Evolutionary conservation across 169 alveolate species (phyloP).

Genomic region (Perkinsus marinus): DNA sequence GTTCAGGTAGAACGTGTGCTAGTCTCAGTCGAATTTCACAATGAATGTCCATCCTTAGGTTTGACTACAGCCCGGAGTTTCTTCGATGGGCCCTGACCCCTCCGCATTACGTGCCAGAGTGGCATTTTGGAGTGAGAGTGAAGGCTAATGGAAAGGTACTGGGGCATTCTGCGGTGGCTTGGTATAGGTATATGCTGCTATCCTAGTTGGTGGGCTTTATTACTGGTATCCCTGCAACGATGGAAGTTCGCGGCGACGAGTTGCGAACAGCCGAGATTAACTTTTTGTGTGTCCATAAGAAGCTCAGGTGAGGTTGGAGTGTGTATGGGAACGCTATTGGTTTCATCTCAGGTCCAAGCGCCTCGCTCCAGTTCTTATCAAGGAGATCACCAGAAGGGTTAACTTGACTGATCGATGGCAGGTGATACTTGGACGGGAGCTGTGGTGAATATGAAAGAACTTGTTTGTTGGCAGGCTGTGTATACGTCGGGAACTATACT

Average conservation of each 20-base stretch:
- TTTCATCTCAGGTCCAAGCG: neutral
- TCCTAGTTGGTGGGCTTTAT: constrained; percentile 27
- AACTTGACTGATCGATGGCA: constrained; percentile 85
- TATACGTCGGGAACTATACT: constrained; percentile 83
- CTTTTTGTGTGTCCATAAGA: constrained; percentile 93
- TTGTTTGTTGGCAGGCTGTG: neutral
- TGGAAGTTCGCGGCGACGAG: constrained; percentile 47
- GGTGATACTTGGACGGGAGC: constrained; percentile 28
- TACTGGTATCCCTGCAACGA: constrained; percentile 62
- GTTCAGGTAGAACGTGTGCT: neutral
- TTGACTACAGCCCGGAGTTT: constrained; percentile 85
- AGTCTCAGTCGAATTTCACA: neutral
- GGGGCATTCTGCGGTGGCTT: neutral
- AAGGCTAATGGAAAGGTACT: constrained; percentile 13
- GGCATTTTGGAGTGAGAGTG: constrained; percentile 83
- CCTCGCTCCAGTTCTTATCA: constrained; percentile 68
- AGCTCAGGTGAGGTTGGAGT: constrained; percentile 79
- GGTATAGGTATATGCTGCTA: neutral
- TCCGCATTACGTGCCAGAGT: constrained; percentile 65
- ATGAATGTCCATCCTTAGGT: constrained; percentile 65
- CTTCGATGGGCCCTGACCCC: constrained; percentile 87
- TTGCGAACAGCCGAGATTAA: constrained; percentile 84
- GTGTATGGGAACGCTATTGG: neutral
- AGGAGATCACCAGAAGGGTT: constrained; percentile 93
- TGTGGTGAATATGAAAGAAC: too few species aligned